These are phyloP conservation scores for Theileria parva DNA, from an alignment of 169 alveolate species.

Conservation along the genomic window DNA sequence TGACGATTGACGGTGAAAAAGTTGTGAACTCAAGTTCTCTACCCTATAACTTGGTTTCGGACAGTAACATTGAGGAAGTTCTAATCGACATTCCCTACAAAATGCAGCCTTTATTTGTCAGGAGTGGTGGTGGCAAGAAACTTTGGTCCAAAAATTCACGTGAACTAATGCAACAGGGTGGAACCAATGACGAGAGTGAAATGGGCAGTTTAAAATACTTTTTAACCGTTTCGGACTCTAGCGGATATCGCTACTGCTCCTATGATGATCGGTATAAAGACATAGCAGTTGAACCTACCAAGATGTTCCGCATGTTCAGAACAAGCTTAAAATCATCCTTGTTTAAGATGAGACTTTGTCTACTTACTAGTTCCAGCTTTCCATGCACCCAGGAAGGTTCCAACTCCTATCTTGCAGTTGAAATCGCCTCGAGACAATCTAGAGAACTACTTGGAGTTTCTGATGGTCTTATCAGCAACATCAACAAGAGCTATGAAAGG, in stretches of 20 bases:
- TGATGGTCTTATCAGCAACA: slow-evolving; percentile 15
- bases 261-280: slow-evolving; percentile 57
- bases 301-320: slow-evolving; percentile 49
- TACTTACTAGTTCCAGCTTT: slow-evolving; percentile 47
- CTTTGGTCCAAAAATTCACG: neutral
- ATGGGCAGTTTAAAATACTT: slow-evolving; percentile 50
- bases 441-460: slow-evolving; percentile 33
- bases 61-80: slow-evolving; percentile 37
- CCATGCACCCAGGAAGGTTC: slow-evolving; percentile 18
- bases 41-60: slow-evolving; percentile 55
- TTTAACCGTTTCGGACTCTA: slow-evolving; percentile 27
- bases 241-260: slow-evolving; percentile 40
- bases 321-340: slow-evolving; percentile 18
- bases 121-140: slow-evolving; percentile 1
- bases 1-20: slow-evolving; percentile 80
- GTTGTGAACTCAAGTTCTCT: slow-evolving; percentile 49
- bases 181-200: neutral
- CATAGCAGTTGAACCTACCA: slow-evolving; percentile 35
- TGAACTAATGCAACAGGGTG: neutral
- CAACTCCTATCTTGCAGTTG: slow-evolving; percentile 39
- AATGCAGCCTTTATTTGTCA: slow-evolving; percentile 1
- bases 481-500: slow-evolving; percentile 55
- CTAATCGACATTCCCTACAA: slow-evolving; percentile 51
- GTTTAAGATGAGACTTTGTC: slow-evolving; percentile 51
- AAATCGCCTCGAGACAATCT: slow-evolving; percentile 50